A percentile compares a stretch with the other conserved stretches of the same genome.
phyloP scores from a whole-genome alignment of 805 yeast species.

The Starmerella stellata region DNA sequence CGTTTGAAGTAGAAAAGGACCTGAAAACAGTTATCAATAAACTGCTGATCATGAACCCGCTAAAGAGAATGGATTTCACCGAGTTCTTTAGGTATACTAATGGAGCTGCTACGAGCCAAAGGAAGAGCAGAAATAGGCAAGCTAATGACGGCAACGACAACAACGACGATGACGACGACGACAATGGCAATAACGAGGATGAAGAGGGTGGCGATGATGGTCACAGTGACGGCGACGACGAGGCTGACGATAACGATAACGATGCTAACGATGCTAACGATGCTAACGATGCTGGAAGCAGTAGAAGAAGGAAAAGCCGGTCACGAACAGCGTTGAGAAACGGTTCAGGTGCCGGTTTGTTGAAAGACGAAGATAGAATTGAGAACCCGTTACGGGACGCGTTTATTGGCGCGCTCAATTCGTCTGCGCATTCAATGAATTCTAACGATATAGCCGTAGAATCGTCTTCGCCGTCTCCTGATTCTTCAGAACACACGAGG shows the following conservation, averaged over 20 bases:
- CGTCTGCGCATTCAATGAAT: neutral
- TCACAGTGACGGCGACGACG: conserved; percentile 7
- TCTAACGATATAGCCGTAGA: conserved; percentile 7
- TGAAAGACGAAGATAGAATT: no score
- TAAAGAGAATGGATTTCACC: conserved; percentile 69
- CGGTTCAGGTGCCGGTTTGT: no score
- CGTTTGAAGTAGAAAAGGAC: conserved; percentile 41
- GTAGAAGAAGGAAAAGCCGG: no score
- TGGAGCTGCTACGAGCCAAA: neutral
- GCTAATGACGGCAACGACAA: neutral
- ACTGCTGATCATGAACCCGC: conserved; percentile 64
- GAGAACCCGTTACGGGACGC: neutral
- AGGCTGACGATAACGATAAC: neutral
- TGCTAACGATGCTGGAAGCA: no score
- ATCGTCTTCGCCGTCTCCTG: conserved; percentile 22
- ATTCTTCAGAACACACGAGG: conserved; percentile 2
- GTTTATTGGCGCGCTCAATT: no score
- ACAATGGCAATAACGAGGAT: neutral
- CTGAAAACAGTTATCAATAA: conserved; percentile 56
- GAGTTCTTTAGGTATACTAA: conserved; percentile 51
- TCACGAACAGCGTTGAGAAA: no score
- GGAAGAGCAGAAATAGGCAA: neutral
- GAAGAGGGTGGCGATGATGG: neutral
- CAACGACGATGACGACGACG: conserved; percentile 7
- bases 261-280: no score